phyloP scores from a whole-genome alignment of 768 basidiomycete genomes.

The Termitomyces sp. region DNA sequence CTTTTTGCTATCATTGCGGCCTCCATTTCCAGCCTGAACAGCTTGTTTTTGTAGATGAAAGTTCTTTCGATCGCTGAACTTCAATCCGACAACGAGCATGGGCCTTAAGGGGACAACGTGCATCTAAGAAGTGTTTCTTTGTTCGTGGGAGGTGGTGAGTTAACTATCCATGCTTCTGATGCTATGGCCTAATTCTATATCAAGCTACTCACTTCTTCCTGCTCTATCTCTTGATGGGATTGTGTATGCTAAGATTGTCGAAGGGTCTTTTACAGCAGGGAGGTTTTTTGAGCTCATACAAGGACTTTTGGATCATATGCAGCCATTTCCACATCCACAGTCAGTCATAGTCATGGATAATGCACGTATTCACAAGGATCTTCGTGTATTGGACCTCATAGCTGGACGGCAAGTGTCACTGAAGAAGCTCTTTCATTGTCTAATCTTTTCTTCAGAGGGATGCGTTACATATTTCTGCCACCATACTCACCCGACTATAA shows the following conservation, averaged over 20 bases:
- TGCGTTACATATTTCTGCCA: slow-evolving; percentile 28
- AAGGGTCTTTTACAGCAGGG: slow-evolving; percentile 9
- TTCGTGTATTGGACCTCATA: slow-evolving; percentile 15
- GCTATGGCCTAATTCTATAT: neutral
- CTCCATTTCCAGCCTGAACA: slow-evolving; percentile 7
- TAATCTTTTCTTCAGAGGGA: slow-evolving; percentile 17
- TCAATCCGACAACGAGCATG: slow-evolving; percentile 24
- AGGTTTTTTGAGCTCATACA: slow-evolving; percentile 10
- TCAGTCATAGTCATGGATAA: slow-evolving; percentile 22
- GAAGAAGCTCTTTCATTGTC: neutral
- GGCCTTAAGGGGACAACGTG: slow-evolving; percentile 24
- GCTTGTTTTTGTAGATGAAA: slow-evolving; percentile 32
- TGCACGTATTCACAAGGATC: slow-evolving; percentile 18
- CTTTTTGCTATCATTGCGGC: neutral
- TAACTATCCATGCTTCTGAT: neutral
- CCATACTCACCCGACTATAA: slow-evolving; percentile 39
- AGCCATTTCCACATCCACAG: slow-evolving; percentile 12
- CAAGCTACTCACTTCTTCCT: slow-evolving; percentile 18
- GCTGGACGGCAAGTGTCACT: slow-evolving; percentile 2
- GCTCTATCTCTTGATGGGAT: slow-evolving; percentile 10
- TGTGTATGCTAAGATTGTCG: slow-evolving; percentile 7
- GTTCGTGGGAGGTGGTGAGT: slow-evolving; percentile 24
- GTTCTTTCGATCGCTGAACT: slow-evolving; percentile 23
- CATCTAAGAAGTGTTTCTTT: slow-evolving; percentile 25
- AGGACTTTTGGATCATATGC: slow-evolving; percentile 15